These are phyloP conservation scores for Trichoderma atroviride DNA, from an alignment of 2,329 filamentous ascomycete species.

Conservation along the genomic window DNA sequence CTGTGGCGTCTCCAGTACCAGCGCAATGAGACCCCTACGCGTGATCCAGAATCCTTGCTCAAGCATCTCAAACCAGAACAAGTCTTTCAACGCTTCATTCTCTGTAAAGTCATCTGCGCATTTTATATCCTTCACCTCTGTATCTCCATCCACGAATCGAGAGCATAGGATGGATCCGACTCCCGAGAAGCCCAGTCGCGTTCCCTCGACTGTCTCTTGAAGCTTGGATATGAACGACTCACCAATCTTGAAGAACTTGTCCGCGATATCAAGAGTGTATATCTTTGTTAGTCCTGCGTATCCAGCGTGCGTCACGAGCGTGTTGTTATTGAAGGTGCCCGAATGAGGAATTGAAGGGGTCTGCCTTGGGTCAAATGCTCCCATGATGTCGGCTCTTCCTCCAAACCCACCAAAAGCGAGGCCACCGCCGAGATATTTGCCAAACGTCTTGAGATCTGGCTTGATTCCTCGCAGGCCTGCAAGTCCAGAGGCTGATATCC, in stretches of 20 bases:
- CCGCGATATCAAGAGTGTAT: constrained; percentile 40
- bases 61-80: constrained; percentile 53
- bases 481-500: constrained; percentile 55
- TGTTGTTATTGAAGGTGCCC: constrained; percentile 71
- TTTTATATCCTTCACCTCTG: constrained; percentile 32
- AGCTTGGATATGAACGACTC: constrained; percentile 38
- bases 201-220: constrained; percentile 39
- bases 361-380: constrained; percentile 54
- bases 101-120: constrained; percentile 39
- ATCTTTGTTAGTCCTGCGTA: constrained; percentile 42
- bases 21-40: constrained; percentile 45
- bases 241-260: constrained; percentile 38
- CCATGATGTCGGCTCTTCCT: constrained; percentile 61
- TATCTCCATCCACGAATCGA: constrained; percentile 41
- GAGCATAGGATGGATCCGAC: constrained; percentile 42
- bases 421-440: constrained; percentile 69
- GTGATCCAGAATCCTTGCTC: constrained; percentile 49
- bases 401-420: constrained; percentile 70
- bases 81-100: constrained; percentile 40
- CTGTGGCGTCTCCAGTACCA: constrained; percentile 45
- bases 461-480: constrained; percentile 46
- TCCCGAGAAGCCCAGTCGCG: constrained; percentile 44
- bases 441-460: constrained; percentile 66
- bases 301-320: constrained; percentile 61
- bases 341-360: constrained; percentile 53